These are phyloP conservation scores for Toxicodendron radicans DNA, from an alignment of 345 rosid species.

Conservation along the genomic window DNA sequence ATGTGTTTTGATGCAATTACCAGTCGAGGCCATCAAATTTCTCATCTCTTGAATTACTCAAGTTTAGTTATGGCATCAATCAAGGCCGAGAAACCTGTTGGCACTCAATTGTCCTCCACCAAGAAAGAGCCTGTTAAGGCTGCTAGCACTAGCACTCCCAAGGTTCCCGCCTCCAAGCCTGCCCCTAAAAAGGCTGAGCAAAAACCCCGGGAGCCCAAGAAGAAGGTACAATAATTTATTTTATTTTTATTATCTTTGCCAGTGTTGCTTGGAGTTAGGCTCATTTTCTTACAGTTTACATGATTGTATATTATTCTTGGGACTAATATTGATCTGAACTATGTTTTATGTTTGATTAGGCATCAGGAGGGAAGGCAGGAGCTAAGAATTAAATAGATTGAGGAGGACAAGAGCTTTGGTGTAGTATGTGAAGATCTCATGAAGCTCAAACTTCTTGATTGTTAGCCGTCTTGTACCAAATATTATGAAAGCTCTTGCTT, in stretches of 20 bases:
- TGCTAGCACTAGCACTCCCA: slow-evolving; percentile 24
- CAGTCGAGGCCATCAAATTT: slow-evolving; percentile 15
- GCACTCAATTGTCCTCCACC: slow-evolving; percentile 23
- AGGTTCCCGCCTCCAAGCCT: slow-evolving; percentile 41
- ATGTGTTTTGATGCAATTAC: not conserved
- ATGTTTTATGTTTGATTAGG: slow-evolving; percentile 4
- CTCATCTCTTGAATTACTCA: not conserved
- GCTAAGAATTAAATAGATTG: slow-evolving; percentile 16
- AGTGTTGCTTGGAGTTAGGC: not conserved
- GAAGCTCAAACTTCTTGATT: not conserved
- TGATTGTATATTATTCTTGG: no score
- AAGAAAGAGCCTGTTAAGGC: slow-evolving; percentile 42
- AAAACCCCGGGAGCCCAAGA: slow-evolving; percentile 49
- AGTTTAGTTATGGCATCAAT: slow-evolving; percentile 43
- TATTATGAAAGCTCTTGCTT: slow-evolving; percentile 12
- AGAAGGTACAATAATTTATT: slow-evolving; percentile 34
- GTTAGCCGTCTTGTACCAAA: not conserved
- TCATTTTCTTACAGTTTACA: no score
- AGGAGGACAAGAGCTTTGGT: slow-evolving; percentile 15
- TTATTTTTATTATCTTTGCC: not conserved
- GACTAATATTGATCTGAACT: no score
- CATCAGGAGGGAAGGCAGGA: slow-evolving; percentile 24
- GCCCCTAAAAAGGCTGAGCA: slow-evolving; percentile 45
- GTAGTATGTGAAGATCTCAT: not conserved
- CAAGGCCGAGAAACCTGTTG: slow-evolving; percentile 52